Evolutionary conservation across 2,329 filamentous ascomycete genomes (phyloP).

Genomic region (Oidium heveae): DNA sequence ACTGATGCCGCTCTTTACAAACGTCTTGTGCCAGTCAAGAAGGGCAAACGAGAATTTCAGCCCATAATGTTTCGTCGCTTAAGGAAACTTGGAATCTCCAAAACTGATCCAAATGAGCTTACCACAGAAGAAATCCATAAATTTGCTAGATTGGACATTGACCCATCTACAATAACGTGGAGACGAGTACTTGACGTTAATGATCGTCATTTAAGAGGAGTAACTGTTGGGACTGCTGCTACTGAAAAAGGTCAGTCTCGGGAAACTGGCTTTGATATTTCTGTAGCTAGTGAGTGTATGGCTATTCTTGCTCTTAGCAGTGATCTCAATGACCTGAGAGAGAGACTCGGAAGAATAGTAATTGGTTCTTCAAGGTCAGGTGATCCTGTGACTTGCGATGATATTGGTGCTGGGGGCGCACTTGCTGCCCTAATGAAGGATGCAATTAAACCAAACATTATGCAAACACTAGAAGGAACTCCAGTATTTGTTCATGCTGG

Average conservation of each 20-base stretch:
- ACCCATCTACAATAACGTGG: slow-evolving; percentile 95
- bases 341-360: slow-evolving; percentile 86
- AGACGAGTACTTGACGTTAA: slow-evolving; percentile 90
- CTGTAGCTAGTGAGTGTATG: slow-evolving; percentile 95
- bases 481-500: slow-evolving; percentile 95
- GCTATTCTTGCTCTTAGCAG: slow-evolving; percentile 89
- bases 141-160: slow-evolving; percentile 89
- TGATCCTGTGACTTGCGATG: slow-evolving; percentile 86
- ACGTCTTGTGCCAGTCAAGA: slow-evolving; percentile 70
- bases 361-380: slow-evolving; percentile 66
- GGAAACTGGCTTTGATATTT: slow-evolving; percentile 90
- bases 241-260: slow-evolving; percentile 79
- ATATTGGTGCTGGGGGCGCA: slow-evolving; percentile 78
- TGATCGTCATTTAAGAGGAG: slow-evolving; percentile 71
- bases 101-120: slow-evolving; percentile 77
- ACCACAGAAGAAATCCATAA: slow-evolving; percentile 68
- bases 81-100: slow-evolving; percentile 87
- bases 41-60: slow-evolving; percentile 65
- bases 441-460: slow-evolving; percentile 94
- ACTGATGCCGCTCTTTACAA: slow-evolving; percentile 73
- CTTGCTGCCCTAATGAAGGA: slow-evolving; percentile 91
- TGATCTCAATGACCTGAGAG: slow-evolving; percentile 65
- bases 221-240: slow-evolving; percentile 67
- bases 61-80: slow-evolving; percentile 81
- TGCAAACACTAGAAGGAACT: slow-evolving; percentile 94